Evolutionary conservation across 2,329 filamentous ascomycete genomes (phyloP).

Genomic region (Thyridium curvatum): DNA sequence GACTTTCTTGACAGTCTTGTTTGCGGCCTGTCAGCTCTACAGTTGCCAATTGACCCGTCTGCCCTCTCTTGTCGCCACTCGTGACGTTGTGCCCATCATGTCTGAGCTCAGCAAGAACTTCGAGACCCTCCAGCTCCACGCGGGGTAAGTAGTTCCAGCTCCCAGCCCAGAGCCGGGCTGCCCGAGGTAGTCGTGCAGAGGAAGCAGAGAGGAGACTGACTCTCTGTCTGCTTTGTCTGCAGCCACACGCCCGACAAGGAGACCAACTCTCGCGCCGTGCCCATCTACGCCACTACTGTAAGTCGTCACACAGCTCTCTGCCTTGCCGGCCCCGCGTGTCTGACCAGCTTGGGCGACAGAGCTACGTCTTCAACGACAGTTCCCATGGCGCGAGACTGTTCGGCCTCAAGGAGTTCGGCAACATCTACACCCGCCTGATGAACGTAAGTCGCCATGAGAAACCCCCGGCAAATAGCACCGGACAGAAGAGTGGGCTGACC

Average conservation of each 20-base stretch:
- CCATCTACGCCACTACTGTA: conserved; percentile 89
- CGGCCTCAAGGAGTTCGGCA: conserved; percentile 92
- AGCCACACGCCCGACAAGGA: conserved; percentile 75
- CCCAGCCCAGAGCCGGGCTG: conserved; percentile 1
- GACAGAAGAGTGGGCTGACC: conserved; percentile 1
- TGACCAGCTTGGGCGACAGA: conserved; percentile 31
- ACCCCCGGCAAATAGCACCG: too few species aligned
- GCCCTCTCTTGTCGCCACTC: neutral
- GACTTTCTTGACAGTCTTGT: neutral
- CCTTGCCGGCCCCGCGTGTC: neutral
- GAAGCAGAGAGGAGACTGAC: conserved; percentile 5
- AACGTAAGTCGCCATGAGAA: too few species aligned
- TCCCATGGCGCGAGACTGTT: conserved; percentile 93
- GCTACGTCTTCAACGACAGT: conserved; percentile 90
- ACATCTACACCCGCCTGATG: conserved; percentile 96
- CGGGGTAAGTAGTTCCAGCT: conserved; percentile 51
- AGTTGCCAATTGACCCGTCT: neutral
- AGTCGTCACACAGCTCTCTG: conserved; percentile 26
- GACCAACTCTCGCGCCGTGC: conserved; percentile 85
- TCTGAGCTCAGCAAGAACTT: conserved; percentile 56
- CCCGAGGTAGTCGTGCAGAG: conserved; percentile 5
- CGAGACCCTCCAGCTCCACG: conserved; percentile 81
- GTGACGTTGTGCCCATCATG: conserved; percentile 23
- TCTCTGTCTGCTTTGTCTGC: conserved; percentile 7
- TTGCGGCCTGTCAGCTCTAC: neutral